Percentiles rank a stretch among this genome's conserved stretches.
phyloP scores from a whole-genome alignment of 2,329 filamentous ascomycete genomes.

The Geosmithia putterillii region DNA sequence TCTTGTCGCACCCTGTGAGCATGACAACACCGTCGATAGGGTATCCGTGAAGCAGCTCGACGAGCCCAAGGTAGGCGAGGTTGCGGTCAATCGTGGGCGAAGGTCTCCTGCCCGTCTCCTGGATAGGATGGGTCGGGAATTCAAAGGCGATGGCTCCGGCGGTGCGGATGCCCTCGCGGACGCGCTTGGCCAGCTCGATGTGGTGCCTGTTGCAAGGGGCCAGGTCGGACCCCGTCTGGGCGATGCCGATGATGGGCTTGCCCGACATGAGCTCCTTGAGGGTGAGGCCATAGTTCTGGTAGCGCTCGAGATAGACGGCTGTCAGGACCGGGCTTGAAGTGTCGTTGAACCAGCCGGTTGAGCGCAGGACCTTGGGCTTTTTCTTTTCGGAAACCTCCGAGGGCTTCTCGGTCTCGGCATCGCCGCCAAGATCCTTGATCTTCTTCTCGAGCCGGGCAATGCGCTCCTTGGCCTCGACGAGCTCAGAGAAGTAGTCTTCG shows the following conservation, averaged over 20 bases:
- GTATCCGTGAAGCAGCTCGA: slow-evolving; percentile 34
- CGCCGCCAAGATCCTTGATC: background rate
- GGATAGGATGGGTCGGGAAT: slow-evolving; percentile 38
- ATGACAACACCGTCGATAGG: slow-evolving; percentile 36
- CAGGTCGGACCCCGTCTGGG: slow-evolving; percentile 36
- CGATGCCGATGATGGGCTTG: slow-evolving; percentile 38
- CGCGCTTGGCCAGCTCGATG: slow-evolving; percentile 32
- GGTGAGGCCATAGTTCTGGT: slow-evolving; percentile 36
- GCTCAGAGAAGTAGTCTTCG: background rate
- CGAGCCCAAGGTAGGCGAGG: slow-evolving; percentile 31
- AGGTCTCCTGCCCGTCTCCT: slow-evolving; percentile 32
- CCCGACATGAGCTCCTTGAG: slow-evolving; percentile 33
- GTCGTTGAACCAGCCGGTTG: slow-evolving; percentile 7
- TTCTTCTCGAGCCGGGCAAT: background rate
- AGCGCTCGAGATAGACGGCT: slow-evolving; percentile 36
- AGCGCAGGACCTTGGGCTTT: slow-evolving; percentile 2
- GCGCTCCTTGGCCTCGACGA: background rate
- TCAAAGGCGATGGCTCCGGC: slow-evolving; percentile 37
- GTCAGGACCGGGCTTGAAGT: slow-evolving; percentile 5
- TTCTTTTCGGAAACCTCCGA: background rate
- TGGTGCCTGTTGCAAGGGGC: slow-evolving; percentile 38
- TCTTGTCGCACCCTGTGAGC: slow-evolving; percentile 40
- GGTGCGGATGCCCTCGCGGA: slow-evolving; percentile 34
- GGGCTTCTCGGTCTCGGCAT: no score
- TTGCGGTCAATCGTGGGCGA: slow-evolving; percentile 37